Percentiles rank a stretch among this genome's conserved stretches.
Evolutionary conservation across 176 grass and related monocot genomes (phyloP).

Genomic region (Paspalum notatum): DNA sequence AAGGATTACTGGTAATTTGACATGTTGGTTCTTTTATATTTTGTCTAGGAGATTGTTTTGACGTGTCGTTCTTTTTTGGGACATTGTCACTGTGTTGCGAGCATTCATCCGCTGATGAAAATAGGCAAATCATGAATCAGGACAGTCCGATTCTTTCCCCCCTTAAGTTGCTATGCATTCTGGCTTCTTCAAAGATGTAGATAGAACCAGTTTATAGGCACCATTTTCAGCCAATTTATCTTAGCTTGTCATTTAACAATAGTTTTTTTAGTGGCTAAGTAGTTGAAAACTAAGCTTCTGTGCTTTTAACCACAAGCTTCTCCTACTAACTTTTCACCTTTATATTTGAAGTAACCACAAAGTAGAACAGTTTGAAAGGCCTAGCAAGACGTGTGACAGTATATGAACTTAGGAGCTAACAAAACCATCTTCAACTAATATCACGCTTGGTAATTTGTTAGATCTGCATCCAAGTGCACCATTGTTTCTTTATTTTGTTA

Average conservation of each 20-base stretch:
- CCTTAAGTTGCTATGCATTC: constrained; percentile 6
- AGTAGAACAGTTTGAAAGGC: constrained; percentile 8
- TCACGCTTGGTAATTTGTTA: background rate
- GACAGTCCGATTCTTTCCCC: background rate
- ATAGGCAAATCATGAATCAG: background rate
- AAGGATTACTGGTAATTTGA: constrained; percentile 86
- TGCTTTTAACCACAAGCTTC: background rate
- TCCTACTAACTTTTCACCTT: background rate
- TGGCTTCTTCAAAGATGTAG: background rate
- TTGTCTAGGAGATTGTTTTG: constrained; percentile 4
- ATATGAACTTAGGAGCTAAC: constrained; percentile 3
- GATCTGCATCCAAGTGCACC: background rate
- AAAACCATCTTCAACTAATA: background rate
- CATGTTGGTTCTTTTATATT: background rate
- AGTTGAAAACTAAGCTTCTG: background rate
- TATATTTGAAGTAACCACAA: background rate
- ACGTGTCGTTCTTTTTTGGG: constrained; percentile 3
- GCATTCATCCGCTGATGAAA: background rate
- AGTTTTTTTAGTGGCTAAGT: background rate
- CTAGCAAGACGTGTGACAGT: background rate
- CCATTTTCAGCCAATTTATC: constrained; percentile 7
- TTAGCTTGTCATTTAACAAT: background rate
- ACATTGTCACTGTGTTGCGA: constrained; percentile 3
- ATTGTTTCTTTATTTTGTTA: constrained; percentile 7
- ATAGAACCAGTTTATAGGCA: constrained; percentile 18